A percentile compares a stretch with the other conserved stretches of the same genome.
Evolutionary conservation across 306 rosid species (phyloP).

Genomic region (Canavalia ensiformis): DNA sequence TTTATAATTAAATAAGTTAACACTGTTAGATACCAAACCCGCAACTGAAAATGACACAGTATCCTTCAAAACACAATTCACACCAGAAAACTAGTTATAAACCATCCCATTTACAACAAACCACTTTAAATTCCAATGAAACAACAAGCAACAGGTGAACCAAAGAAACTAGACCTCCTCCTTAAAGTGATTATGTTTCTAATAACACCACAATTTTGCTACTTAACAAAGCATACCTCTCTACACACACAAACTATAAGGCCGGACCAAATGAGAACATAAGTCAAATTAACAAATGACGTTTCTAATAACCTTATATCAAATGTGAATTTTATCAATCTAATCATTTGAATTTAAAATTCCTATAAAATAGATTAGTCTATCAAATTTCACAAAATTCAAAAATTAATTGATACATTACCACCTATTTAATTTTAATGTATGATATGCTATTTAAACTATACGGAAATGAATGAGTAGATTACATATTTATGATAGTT

Average conservation of each 20-base stretch:
- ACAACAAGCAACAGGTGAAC: constrained; percentile 32
- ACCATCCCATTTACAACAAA: constrained; percentile 29
- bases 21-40: neutral
- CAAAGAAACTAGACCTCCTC: constrained; percentile 12
- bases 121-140: constrained; percentile 33
- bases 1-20: constrained; percentile 24
- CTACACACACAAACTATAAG: neutral
- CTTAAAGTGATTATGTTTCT: neutral
- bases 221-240: constrained; percentile 8
- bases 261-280: too few relatives aligned
- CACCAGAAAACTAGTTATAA: constrained; percentile 7
- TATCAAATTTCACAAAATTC: too few relatives aligned
- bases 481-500: too few relatives aligned
- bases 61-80: constrained; percentile 29
- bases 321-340: too few relatives aligned
- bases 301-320: too few relatives aligned
- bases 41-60: constrained; percentile 7
- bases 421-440: too few relatives aligned
- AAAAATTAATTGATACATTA: too few relatives aligned
- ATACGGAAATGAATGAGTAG: too few relatives aligned
- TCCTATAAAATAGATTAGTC: too few relatives aligned
- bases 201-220: constrained; percentile 24
- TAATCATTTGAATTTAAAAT: too few relatives aligned
- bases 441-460: too few relatives aligned
- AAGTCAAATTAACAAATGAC: too few relatives aligned